Conservation (phyloP, 306 rosid species). For the Gastrolobium villosum region DNA sequence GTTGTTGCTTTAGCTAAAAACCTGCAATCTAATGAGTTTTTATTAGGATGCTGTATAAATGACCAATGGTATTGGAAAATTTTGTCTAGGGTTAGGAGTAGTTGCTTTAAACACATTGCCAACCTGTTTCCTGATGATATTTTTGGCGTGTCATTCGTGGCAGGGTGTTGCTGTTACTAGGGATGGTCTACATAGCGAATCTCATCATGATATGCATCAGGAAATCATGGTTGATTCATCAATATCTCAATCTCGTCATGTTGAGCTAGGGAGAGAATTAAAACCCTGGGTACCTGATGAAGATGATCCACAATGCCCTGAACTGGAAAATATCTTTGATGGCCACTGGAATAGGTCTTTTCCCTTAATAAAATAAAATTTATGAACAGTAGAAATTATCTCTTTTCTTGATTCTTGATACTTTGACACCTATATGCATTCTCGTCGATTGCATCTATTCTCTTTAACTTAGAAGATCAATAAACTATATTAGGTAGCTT, state of each 20-base stretch:
- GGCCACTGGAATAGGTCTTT: constrained; percentile 86
- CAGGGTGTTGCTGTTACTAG: constrained; percentile 78
- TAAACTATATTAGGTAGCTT: background rate
- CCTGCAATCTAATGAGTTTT: constrained; percentile 18
- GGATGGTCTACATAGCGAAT: constrained; percentile 65
- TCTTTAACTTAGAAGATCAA: background rate
- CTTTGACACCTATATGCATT: background rate
- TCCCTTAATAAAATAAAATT: constrained; percentile 20
- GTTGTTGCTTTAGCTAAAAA: constrained; percentile 19
- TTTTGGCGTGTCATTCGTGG: constrained; percentile 50
- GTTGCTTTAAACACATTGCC: constrained; percentile 38
- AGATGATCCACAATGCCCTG: constrained; percentile 82
- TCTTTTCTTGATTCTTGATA: constrained; percentile 30
- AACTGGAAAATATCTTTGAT: constrained; percentile 85
- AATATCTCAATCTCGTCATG: constrained; percentile 79
- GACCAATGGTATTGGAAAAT: constrained; percentile 3
- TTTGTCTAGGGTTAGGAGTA: constrained; percentile 18
- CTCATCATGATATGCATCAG: constrained; percentile 63
- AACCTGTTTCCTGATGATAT: constrained; percentile 50
- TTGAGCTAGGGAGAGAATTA: constrained; percentile 85
- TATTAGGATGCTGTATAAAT: constrained; percentile 30
- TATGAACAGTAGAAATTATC: constrained; percentile 23
- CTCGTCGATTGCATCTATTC: constrained; percentile 20
- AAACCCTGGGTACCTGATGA: constrained; percentile 95
- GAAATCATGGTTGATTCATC: constrained; percentile 88